Conservation (phyloP, 2,329 filamentous ascomycete species). For the Fusarium camptoceras region DNA sequence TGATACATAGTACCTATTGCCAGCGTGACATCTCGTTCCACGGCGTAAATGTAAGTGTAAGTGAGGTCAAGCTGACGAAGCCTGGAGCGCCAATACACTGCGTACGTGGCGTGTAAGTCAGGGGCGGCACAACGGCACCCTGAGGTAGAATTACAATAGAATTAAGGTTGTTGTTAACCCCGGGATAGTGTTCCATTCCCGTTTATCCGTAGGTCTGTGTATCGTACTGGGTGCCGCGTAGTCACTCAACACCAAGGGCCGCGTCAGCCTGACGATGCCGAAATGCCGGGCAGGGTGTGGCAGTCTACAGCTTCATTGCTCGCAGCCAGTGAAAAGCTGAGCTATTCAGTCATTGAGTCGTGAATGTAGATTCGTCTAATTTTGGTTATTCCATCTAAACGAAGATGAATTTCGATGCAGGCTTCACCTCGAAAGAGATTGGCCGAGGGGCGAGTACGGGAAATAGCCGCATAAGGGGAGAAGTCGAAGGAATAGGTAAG, state of each 20-base stretch:
- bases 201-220: conserved; percentile 17
- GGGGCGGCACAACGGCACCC: conserved; percentile 16
- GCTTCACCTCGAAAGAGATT: not conserved
- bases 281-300: conserved; percentile 33
- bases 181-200: conserved; percentile 8
- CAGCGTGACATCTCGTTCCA: conserved; percentile 18
- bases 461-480: conserved; percentile 6
- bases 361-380: not conserved
- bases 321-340: not conserved
- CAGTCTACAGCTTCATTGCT: not conserved
- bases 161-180: conserved; percentile 23
- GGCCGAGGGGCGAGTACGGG: not conserved
- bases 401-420: not conserved
- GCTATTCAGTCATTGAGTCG: not conserved
- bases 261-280: conserved; percentile 42
- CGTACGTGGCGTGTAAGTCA: conserved; percentile 14
- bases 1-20: not conserved
- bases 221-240: conserved; percentile 26
- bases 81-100: not conserved
- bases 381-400: not conserved
- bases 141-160: conserved; percentile 13
- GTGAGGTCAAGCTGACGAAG: not conserved
- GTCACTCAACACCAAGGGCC: conserved; percentile 30
- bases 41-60: conserved; percentile 3
- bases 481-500: not conserved